Evolutionary conservation across 306 rosid species (phyloP).

Genomic region (Begonia loranthoides): DNA sequence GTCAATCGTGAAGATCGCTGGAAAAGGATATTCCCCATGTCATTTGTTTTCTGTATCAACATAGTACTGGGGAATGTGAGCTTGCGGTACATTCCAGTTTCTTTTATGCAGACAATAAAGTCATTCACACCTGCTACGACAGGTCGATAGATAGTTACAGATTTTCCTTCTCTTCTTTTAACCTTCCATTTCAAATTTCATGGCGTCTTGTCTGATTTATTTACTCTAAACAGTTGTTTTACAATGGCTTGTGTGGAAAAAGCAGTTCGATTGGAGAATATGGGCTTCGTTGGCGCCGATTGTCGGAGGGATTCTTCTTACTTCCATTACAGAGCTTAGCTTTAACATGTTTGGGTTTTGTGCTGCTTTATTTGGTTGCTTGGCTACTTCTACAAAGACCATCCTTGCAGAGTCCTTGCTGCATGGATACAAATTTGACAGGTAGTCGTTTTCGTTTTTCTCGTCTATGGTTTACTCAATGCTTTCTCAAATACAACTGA

Average conservation of each 20-base stretch:
- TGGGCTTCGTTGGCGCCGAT: slow-evolving; percentile 92
- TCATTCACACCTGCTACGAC: slow-evolving; percentile 99
- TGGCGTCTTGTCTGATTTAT: slow-evolving; percentile 6
- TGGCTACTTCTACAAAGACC: slow-evolving; percentile 96
- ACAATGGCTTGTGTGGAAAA: slow-evolving; percentile 96
- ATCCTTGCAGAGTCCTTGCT: slow-evolving; percentile 87
- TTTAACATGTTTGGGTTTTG: slow-evolving; percentile 89
- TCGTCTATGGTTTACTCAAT: neutral
- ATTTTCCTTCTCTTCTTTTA: slow-evolving; percentile 1
- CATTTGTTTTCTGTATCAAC: slow-evolving; percentile 94
- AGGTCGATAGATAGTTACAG: slow-evolving; percentile 20
- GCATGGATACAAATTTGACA: slow-evolving; percentile 96
- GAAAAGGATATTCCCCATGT: slow-evolving; percentile 97
- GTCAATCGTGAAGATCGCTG: slow-evolving; percentile 89
- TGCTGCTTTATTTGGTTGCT: slow-evolving; percentile 94
- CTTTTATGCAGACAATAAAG: slow-evolving; percentile 97
- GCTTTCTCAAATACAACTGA: neutral
- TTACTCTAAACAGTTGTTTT: slow-evolving; percentile 50
- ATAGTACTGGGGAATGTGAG: slow-evolving; percentile 96
- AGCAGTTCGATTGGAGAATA: slow-evolving; percentile 81
- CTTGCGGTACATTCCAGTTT: slow-evolving; percentile 90
- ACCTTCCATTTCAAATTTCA: neutral
- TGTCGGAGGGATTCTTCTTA: slow-evolving; percentile 97
- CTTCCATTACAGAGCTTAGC: slow-evolving; percentile 89
- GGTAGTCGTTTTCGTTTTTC: slow-evolving; percentile 27